Evolutionary conservation across 1,284 basidiomycete genomes (phyloP).

Genomic region (Trichosporon ovoides): DNA sequence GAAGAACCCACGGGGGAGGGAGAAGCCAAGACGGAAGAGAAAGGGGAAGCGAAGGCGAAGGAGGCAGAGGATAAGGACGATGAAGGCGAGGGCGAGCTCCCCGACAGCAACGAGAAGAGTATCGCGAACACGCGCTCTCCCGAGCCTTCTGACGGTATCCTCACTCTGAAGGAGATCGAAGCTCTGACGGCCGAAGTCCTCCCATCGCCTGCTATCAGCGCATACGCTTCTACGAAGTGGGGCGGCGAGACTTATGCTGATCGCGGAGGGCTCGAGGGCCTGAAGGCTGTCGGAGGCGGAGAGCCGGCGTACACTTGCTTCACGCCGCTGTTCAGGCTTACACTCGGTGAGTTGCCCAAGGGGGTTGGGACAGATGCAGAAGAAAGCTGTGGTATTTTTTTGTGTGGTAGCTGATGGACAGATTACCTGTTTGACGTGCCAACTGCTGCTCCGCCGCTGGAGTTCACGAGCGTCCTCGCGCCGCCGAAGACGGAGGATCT

Average conservation of each 20-base stretch:
- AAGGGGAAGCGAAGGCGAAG: slow-evolving; percentile 45
- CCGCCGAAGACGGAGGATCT: slow-evolving; percentile 63
- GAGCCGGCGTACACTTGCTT: slow-evolving; percentile 58
- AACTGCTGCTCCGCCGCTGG: slow-evolving; percentile 39
- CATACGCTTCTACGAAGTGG: slow-evolving; percentile 55
- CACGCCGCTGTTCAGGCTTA: slow-evolving; percentile 62
- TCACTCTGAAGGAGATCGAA: slow-evolving; percentile 60
- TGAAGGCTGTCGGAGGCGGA: slow-evolving; percentile 50
- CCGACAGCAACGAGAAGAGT: slow-evolving; percentile 56
- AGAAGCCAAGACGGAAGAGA: too few relatives aligned
- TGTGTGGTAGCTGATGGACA: slow-evolving; percentile 47
- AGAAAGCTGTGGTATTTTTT: too few relatives aligned
- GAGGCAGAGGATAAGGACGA: slow-evolving; percentile 40
- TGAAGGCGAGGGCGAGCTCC: slow-evolving; percentile 55
- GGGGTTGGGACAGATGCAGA: too few relatives aligned
- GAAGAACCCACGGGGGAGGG: too few relatives aligned
- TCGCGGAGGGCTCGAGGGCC: slow-evolving; percentile 48
- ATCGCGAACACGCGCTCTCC: slow-evolving; percentile 72
- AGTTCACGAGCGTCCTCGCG: slow-evolving; percentile 60
- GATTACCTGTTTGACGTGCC: slow-evolving; percentile 75
- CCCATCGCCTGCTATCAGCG: slow-evolving; percentile 27
- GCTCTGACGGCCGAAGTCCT: slow-evolving; percentile 52
- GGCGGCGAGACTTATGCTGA: slow-evolving; percentile 51
- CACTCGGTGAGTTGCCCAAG: slow-evolving; percentile 67
- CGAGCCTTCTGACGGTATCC: slow-evolving; percentile 62